Conservation (phyloP, 148 eudicot species). For the Amaranthus palmeri region DNA sequence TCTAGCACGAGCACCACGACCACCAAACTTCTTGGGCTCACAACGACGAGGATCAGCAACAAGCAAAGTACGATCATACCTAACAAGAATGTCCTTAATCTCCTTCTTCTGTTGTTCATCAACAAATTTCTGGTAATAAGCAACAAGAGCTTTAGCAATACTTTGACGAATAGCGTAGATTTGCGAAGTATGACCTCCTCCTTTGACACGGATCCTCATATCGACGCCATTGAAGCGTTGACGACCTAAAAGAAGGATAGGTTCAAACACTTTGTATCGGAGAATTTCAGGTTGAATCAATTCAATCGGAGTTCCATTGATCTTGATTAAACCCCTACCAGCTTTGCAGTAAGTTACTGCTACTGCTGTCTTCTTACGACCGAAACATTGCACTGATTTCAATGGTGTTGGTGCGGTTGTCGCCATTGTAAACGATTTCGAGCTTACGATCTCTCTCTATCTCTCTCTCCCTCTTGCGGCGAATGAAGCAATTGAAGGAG, state of each 20-base stretch:
- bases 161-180: slow-evolving; percentile 14
- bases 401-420: not conserved
- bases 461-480: not conserved
- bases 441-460: not conserved
- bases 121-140: slow-evolving; percentile 16
- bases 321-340: slow-evolving; percentile 1
- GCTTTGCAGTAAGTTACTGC: slow-evolving; percentile 21
- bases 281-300: slow-evolving; percentile 16
- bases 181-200: slow-evolving; percentile 16
- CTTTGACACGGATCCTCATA: slow-evolving; percentile 14
- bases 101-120: slow-evolving; percentile 23
- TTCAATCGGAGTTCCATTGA: slow-evolving; percentile 17
- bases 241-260: slow-evolving; percentile 6
- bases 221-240: slow-evolving; percentile 13
- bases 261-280: slow-evolving; percentile 20
- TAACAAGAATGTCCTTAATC: slow-evolving; percentile 14
- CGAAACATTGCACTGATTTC: slow-evolving; percentile 19
- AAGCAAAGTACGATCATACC: slow-evolving; percentile 16
- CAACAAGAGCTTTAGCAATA: slow-evolving; percentile 8
- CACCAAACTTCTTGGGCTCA: slow-evolving; percentile 24
- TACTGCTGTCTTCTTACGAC: slow-evolving; percentile 13
- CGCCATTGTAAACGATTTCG: not conserved
- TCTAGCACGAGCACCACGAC: slow-evolving; percentile 19
- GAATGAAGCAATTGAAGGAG: too few relatives aligned
- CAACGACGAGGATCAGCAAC: slow-evolving; percentile 17